Evolutionary conservation across 331 rosid genomes (phyloP).

Genomic region (Spiraea crenata): DNA sequence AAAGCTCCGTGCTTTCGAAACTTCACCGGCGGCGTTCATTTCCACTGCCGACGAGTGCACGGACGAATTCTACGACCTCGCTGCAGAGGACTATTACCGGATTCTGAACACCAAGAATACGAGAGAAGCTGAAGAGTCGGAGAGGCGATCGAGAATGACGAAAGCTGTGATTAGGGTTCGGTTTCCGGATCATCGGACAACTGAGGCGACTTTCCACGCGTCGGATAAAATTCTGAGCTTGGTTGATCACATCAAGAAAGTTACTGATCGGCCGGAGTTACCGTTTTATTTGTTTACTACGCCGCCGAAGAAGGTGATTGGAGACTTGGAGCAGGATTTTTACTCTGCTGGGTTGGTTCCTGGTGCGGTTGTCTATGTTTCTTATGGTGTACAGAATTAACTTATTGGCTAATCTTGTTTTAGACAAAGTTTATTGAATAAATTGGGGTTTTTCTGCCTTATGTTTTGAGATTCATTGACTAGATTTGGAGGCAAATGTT

Average conservation of each 20-base stretch:
- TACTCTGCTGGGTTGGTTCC: constrained; percentile 5
- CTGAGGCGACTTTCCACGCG: background rate
- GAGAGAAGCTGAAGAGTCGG: background rate
- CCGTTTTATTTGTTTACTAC: background rate
- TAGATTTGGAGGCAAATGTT: background rate
- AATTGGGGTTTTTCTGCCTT: background rate
- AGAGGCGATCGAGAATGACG: background rate
- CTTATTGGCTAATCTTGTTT: too few species aligned
- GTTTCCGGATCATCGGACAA: background rate
- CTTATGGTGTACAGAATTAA: background rate
- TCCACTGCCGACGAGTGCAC: background rate
- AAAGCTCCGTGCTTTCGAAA: too few species aligned
- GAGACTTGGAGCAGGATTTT: background rate
- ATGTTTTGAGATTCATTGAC: background rate
- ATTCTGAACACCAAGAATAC: background rate
- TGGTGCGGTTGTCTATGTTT: background rate
- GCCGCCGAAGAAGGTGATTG: background rate
- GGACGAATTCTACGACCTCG: background rate
- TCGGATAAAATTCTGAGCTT: constrained; percentile 9
- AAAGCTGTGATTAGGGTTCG: background rate
- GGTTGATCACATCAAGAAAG: background rate
- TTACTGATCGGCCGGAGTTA: background rate
- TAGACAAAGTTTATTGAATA: too few species aligned
- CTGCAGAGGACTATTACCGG: background rate
- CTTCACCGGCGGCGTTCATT: too few species aligned